Evolutionary conservation across 306 rosid genomes (phyloP).

Genomic region (Quercus wislizeni): DNA sequence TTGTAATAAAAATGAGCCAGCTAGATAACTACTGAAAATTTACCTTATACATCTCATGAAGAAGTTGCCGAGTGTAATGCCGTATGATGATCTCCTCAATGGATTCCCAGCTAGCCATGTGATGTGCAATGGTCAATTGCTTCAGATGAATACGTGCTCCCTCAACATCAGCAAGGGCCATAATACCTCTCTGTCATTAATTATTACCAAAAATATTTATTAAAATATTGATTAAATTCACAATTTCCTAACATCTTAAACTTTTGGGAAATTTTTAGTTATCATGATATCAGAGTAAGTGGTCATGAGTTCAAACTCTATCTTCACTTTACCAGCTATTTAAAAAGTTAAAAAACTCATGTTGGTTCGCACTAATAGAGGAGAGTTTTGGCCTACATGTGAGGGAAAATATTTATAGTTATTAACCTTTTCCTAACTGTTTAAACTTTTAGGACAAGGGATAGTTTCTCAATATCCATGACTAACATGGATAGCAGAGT

Average conservation of each 20-base stretch:
- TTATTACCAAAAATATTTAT: background rate
- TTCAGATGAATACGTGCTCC: conserved; percentile 89
- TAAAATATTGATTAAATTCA: too few species aligned
- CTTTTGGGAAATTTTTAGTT: too few species aligned
- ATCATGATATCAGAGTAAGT: too few species aligned
- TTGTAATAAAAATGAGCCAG: background rate
- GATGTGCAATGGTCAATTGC: conserved; percentile 77
- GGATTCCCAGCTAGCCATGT: conserved; percentile 91
- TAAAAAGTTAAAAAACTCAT: too few species aligned
- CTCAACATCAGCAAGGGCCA: conserved; percentile 96
- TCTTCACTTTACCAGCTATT: too few species aligned
- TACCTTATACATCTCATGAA: conserved; percentile 96
- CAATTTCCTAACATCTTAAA: too few species aligned
- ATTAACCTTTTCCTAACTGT: too few species aligned
- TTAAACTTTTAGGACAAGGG: too few species aligned
- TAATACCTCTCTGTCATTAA: conserved; percentile 79
- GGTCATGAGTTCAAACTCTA: too few species aligned
- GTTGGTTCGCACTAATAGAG: too few species aligned
- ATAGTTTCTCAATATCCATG: background rate
- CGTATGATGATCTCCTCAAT: conserved; percentile 69
- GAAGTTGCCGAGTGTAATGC: conserved; percentile 86
- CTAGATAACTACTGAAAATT: background rate
- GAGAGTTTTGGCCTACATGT: too few species aligned
- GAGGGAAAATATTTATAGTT: too few species aligned
- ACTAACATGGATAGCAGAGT: background rate